Evolutionary conservation across 306 rosid species (phyloP).

Genomic region (Prinsepia uniflora): DNA sequence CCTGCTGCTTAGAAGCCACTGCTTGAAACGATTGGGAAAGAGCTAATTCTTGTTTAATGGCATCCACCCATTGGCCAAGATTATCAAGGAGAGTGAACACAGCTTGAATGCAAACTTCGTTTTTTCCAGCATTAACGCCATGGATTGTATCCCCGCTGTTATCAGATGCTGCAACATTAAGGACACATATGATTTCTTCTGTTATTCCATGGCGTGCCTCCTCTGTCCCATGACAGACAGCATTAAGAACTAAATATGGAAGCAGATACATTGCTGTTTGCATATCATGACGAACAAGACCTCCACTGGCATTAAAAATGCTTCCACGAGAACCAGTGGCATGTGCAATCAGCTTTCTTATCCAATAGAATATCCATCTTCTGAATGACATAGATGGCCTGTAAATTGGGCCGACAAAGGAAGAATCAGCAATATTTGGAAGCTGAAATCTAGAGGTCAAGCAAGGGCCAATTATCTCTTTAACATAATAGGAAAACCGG

Average conservation of each 20-base stretch:
- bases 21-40: constrained; percentile 57
- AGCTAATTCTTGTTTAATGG: constrained; percentile 77
- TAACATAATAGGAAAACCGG: constrained; percentile 84
- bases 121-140: constrained; percentile 71
- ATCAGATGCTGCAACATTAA: constrained; percentile 83
- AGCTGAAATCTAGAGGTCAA: constrained; percentile 92
- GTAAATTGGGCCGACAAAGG: constrained; percentile 65
- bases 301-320: constrained; percentile 88
- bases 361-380: constrained; percentile 87
- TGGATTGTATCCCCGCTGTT: constrained; percentile 67
- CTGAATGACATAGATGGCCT: constrained; percentile 79
- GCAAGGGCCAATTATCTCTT: constrained; percentile 96
- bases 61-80: constrained; percentile 98
- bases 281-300: constrained; percentile 94
- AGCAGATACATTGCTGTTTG: constrained; percentile 82
- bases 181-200: constrained; percentile 82
- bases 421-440: constrained; percentile 61
- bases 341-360: constrained; percentile 71
- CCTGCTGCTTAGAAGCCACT: constrained; percentile 56
- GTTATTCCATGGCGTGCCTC: constrained; percentile 83
- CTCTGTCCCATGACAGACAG: constrained; percentile 81
- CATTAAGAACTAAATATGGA: constrained; percentile 91
- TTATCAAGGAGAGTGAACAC: constrained; percentile 97
- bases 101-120: constrained; percentile 92
- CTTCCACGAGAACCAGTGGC: constrained; percentile 92